Evolutionary conservation across 306 rosid genomes (phyloP).

Genomic region (Herpetospermum pedunculosum): DNA sequence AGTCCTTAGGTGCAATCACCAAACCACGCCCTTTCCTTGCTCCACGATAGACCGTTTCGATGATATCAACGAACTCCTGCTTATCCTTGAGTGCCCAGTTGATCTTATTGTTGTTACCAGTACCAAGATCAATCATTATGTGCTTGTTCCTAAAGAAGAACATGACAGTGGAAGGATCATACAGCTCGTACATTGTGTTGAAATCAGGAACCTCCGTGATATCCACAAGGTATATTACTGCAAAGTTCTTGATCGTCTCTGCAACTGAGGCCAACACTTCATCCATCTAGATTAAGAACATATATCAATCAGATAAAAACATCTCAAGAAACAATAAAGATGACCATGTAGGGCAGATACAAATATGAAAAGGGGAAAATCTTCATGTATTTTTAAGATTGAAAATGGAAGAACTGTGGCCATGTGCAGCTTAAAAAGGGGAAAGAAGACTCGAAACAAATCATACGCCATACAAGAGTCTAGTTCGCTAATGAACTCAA

Average conservation of each 20-base stretch:
- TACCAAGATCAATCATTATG: conserved; percentile 96
- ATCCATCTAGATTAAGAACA: conserved; percentile 48
- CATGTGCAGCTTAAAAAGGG: not conserved
- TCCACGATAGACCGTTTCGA: conserved; percentile 79
- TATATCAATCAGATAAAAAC: not conserved
- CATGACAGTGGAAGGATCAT: conserved; percentile 88
- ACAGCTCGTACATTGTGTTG: conserved; percentile 90
- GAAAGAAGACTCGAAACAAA: not conserved
- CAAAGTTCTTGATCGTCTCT: conserved; percentile 79
- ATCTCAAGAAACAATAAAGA: not conserved
- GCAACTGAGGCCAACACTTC: conserved; percentile 87
- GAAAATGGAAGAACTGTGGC: not conserved
- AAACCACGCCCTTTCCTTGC: conserved; percentile 92
- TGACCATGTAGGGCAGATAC: no score
- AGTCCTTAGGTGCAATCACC: conserved; percentile 91
- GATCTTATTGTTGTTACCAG: conserved; percentile 98
- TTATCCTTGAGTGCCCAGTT: conserved; percentile 98
- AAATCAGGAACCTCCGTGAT: conserved; percentile 95
- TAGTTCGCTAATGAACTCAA: not conserved
- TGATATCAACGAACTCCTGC: conserved; percentile 84
- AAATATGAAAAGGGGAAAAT: not conserved
- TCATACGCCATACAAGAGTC: not conserved
- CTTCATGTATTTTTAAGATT: not conserved
- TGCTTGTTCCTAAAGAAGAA: conserved; percentile 95
- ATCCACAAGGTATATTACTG: conserved; percentile 92